These are phyloP conservation scores for Protostelium mycophagum DNA, from an alignment of 78 protist genomes.

Conservation along the genomic window DNA sequence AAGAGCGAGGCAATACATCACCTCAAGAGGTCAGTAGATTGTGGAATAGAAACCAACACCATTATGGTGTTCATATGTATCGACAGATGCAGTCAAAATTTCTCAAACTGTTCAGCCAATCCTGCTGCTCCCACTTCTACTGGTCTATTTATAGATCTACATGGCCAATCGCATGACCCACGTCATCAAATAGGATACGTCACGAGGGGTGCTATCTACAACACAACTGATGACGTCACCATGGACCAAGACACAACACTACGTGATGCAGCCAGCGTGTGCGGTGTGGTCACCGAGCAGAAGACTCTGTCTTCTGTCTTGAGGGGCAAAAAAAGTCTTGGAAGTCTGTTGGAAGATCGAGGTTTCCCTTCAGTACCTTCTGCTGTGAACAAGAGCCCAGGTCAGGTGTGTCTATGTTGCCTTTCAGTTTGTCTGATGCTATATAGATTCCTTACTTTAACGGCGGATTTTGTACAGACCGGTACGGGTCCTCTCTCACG, in stretches of 20 bases:
- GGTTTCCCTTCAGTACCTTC: not conserved
- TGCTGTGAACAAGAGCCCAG: not conserved
- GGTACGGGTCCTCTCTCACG: not conserved
- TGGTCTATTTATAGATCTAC: not conserved
- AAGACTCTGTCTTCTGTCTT: not conserved
- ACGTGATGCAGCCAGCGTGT: not conserved
- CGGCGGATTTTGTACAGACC: not conserved
- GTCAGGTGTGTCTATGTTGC: too few relatives aligned
- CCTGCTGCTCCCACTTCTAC: too few relatives aligned
- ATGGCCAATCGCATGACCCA: not conserved
- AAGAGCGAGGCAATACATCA: not conserved
- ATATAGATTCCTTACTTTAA: not conserved
- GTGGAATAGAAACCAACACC: not conserved
- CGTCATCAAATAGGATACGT: not conserved
- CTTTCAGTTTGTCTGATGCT: too few relatives aligned
- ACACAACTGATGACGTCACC: not conserved
- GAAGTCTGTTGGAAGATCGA: not conserved
- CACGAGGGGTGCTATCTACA: not conserved
- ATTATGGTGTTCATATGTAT: not conserved
- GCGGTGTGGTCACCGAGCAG: not conserved
- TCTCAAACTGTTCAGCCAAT: not conserved
- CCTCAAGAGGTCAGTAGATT: not conserved
- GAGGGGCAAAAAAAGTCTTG: not conserved
- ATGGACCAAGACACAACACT: not conserved
- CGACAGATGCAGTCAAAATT: not conserved